Evolutionary conservation across 306 rosid genomes (phyloP).

Genomic region (Dalbergia oliveri): DNA sequence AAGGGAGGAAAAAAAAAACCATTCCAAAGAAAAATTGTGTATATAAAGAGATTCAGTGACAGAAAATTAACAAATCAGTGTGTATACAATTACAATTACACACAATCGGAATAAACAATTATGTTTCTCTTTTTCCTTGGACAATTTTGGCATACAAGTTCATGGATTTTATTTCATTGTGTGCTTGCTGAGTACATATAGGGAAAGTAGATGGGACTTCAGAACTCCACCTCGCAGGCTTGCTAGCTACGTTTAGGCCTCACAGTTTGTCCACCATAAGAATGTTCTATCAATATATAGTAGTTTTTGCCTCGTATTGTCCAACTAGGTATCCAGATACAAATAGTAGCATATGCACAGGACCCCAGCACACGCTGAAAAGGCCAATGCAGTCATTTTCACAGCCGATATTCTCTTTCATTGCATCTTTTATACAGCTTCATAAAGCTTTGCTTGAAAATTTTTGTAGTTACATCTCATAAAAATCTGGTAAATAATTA

Average conservation of each 20-base stretch:
- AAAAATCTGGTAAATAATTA: conserved; percentile 26
- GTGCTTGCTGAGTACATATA: conserved; percentile 31
- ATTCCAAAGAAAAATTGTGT: neutral
- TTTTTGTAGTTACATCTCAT: conserved; percentile 19
- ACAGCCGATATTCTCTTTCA: conserved; percentile 42
- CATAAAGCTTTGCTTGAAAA: conserved; percentile 16
- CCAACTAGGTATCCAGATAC: conserved; percentile 34
- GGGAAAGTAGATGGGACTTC: conserved; percentile 33
- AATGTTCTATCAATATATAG: conserved; percentile 43
- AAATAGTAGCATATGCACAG: conserved; percentile 48
- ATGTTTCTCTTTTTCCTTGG: neutral
- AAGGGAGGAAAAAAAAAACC: neutral
- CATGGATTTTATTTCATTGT: conserved; percentile 24
- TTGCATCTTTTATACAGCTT: conserved; percentile 28
- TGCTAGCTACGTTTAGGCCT: conserved; percentile 36
- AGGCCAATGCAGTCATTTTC: conserved; percentile 53
- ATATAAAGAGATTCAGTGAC: neutral
- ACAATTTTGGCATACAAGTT: conserved; percentile 17
- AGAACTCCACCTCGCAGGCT: conserved; percentile 36
- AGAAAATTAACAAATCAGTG: neutral
- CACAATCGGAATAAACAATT: conserved; percentile 7
- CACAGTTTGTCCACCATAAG: conserved; percentile 36
- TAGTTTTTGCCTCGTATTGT: conserved; percentile 29
- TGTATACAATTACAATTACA: neutral
- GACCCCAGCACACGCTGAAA: conserved; percentile 48